Evolutionary conservation across 106 monocot species (phyloP).

Genomic region (Phalaenopsis aphrodite): DNA sequence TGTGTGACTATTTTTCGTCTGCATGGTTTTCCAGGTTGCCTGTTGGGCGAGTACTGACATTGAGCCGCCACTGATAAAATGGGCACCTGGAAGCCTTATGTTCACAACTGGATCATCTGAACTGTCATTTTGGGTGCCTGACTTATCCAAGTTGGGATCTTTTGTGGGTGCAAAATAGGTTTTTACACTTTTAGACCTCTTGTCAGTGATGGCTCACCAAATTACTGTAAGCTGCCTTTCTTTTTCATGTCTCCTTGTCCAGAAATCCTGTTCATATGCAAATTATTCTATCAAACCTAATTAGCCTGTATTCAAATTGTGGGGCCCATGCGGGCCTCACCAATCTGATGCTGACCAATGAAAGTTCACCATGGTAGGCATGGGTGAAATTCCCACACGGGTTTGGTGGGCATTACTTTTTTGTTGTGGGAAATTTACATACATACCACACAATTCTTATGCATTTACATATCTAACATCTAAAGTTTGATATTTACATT

Average conservation of each 20-base stretch:
- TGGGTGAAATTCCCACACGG: too few relatives aligned
- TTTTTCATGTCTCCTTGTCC: not conserved
- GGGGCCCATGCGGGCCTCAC: too few relatives aligned
- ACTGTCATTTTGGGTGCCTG: constrained; percentile 93
- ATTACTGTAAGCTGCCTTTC: not conserved
- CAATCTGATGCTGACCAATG: too few relatives aligned
- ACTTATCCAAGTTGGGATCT: constrained; percentile 90
- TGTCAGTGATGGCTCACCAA: not conserved
- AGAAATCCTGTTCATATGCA: not conserved
- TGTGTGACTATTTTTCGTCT: not conserved
- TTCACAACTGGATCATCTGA: constrained; percentile 91
- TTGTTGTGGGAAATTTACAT: too few relatives aligned
- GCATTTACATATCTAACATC: too few relatives aligned
- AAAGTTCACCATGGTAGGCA: too few relatives aligned
- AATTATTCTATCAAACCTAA: too few relatives aligned
- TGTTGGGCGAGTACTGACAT: constrained; percentile 89
- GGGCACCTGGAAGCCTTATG: constrained; percentile 77
- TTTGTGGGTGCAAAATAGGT: constrained; percentile 43
- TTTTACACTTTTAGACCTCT: not conserved
- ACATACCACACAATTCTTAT: too few relatives aligned
- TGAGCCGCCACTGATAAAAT: constrained; percentile 88
- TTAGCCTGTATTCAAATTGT: too few relatives aligned
- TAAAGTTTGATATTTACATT: too few relatives aligned
- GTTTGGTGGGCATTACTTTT: too few relatives aligned
- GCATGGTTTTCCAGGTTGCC: constrained; percentile 46